Evolutionary conservation across 139 green algal genomes (phyloP), one percentile per base, ranked within the genome.

Genomic region (Limnomonas spitsbergensis): DNA sequence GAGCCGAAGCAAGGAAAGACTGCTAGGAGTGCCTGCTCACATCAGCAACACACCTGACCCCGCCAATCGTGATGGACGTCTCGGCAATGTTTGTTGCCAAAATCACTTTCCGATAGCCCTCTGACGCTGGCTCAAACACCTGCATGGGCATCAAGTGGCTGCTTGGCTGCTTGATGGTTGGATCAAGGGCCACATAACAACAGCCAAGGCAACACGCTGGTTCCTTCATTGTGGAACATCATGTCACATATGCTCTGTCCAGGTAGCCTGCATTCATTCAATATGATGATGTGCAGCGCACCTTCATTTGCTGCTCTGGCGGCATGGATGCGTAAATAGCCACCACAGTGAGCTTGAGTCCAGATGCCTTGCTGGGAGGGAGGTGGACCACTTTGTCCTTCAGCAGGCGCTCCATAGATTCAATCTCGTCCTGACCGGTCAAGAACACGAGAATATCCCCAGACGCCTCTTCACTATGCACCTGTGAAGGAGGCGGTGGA

Each of bases 21-120:
- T 54, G 42, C n/a, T n/a, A n/a, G n/a, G n/a, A n/a, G n/a, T n/a
- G n/a, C n/a, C n/a, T n/a, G n/a, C n/a, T n/a, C n/a, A n/a, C n/a
- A n/a, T n/a, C n/a, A n/a, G n/a, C 20, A 20, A 61, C 29, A 35
- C 29, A 70, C 56, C 73, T 34, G 67, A 97, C 91, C 0, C 94
- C 94, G 0, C 85, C 69, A 20, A 98, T 94, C 40, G 94, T 98
- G 76, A 98, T 87, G 69, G 91, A 96, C 1, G 94, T 98, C 77
- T 98, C 94, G 0, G 94, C 94, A 47, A 98, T 97, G 87, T 98
- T 98, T 35, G 94, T 98, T 9, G 90, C 89, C 34, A 98, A 78
- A 53, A 98, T 92, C 38, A 91, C 85, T 82, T 97, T 97, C 53
- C 94, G 87, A 2, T 56, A 78, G 29, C 84, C 88, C 0, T 74